Percentiles rank a stretch among this genome's conserved stretches.
phyloP scores from a whole-genome alignment of 805 yeast genomes.

The Wickerhamomyces ciferrii region DNA sequence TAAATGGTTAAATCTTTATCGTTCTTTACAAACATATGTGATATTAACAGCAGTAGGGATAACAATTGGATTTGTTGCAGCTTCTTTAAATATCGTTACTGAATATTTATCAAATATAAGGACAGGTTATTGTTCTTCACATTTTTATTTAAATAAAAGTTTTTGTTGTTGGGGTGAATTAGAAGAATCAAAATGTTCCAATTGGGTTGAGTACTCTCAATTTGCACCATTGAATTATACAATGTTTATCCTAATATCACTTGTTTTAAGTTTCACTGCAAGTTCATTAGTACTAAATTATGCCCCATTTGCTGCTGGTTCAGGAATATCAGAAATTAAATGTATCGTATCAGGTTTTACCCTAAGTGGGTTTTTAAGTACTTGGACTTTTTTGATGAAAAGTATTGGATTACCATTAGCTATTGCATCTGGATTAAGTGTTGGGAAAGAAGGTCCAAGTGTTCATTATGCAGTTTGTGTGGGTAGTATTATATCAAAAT shows the following conservation, averaged over 20 bases:
- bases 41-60: conserved; percentile 73
- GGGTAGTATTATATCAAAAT: conserved; percentile 41
- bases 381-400: conserved; percentile 69
- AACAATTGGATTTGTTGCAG: conserved; percentile 79
- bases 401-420: conserved; percentile 81
- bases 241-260: conserved; percentile 53
- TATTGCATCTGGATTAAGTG: conserved; percentile 87
- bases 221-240: conserved; percentile 43
- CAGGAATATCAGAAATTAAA: conserved; percentile 96
- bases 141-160: conserved; percentile 63
- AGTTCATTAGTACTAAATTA: conserved; percentile 62
- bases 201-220: conserved; percentile 68
- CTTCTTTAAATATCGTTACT: conserved; percentile 71
- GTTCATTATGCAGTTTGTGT: conserved; percentile 97
- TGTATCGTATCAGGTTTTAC: conserved; percentile 89
- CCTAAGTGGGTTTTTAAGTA: conserved; percentile 69
- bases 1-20: conserved; percentile 9
- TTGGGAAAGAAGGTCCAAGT: conserved; percentile 98
- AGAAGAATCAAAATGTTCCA: conserved; percentile 42
- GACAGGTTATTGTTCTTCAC: conserved; percentile 69
- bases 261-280: conserved; percentile 56
- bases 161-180: conserved; percentile 79
- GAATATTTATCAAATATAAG: conserved; percentile 81
- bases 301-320: conserved; percentile 93
- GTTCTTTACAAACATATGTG: conserved; percentile 45